Evolutionary conservation across 768 basidiomycete species (phyloP).

Genomic region (Pisolithus orientalis): DNA sequence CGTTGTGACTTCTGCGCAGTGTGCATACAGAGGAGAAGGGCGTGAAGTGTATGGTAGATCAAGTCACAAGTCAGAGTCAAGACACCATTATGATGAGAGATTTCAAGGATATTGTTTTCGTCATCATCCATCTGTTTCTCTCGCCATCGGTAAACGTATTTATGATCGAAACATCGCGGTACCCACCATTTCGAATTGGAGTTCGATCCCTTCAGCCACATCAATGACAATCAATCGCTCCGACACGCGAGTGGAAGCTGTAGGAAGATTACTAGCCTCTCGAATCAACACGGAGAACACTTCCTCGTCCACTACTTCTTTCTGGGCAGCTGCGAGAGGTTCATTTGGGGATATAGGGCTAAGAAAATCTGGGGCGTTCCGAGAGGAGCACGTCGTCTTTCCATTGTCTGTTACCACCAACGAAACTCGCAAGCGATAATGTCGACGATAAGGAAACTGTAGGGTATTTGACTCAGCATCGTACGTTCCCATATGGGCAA

Average conservation of each 20-base stretch:
- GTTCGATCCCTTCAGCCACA: slow-evolving; percentile 61
- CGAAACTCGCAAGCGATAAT: slow-evolving; percentile 57
- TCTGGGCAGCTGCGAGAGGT: slow-evolving; percentile 53
- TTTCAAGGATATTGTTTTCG: slow-evolving; percentile 8
- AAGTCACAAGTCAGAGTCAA: slow-evolving; percentile 50
- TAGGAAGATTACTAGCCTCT: slow-evolving; percentile 73
- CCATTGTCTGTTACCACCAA: slow-evolving; percentile 32
- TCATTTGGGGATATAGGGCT: slow-evolving; percentile 40
- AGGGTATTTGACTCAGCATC: slow-evolving; percentile 39
- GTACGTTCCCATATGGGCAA: slow-evolving; percentile 59
- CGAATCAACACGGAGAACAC: slow-evolving; percentile 67
- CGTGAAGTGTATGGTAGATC: slow-evolving; percentile 57
- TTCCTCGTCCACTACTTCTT: slow-evolving; percentile 74
- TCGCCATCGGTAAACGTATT: slow-evolving; percentile 1
- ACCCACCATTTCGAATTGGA: slow-evolving; percentile 70
- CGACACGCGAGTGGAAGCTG: slow-evolving; percentile 70
- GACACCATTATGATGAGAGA: slow-evolving; percentile 8
- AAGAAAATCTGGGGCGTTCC: slow-evolving; percentile 30
- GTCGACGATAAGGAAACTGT: slow-evolving; percentile 60
- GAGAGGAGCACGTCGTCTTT: slow-evolving; percentile 28
- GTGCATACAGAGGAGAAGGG: slow-evolving; percentile 61
- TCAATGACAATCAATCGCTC: slow-evolving; percentile 74
- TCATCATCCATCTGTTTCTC: slow-evolving; percentile 30
- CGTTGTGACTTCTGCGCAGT: slow-evolving; percentile 38
- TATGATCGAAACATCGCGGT: slow-evolving; percentile 3